These are phyloP conservation scores for Crithidia fasciculata DNA, from an alignment of 208 protist genomes.

Conservation along the genomic window DNA sequence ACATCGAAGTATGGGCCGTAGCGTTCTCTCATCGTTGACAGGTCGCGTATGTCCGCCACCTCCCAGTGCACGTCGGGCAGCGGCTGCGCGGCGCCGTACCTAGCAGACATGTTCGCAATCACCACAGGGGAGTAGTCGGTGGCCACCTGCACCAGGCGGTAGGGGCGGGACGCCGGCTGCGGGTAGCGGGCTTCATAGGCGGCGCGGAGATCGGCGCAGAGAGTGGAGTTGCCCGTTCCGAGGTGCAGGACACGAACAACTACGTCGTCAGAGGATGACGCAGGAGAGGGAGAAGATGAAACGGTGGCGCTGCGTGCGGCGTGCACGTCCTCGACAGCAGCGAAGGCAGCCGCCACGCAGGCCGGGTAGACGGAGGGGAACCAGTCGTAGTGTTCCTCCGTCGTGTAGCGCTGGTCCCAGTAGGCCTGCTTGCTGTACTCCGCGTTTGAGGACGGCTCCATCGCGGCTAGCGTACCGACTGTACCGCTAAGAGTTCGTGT, in stretches of 20 bases:
- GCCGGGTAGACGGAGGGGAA: slow-evolving; percentile 74
- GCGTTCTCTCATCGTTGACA: slow-evolving; percentile 40
- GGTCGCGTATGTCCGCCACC: slow-evolving; percentile 78
- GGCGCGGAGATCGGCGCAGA: slow-evolving; percentile 67
- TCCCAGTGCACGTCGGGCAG: slow-evolving; percentile 59
- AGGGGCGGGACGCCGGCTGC: slow-evolving; percentile 11
- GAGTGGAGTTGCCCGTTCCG: slow-evolving; percentile 79
- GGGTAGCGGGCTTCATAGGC: slow-evolving; percentile 33
- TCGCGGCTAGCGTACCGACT: neutral
- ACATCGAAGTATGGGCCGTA: slow-evolving; percentile 75
- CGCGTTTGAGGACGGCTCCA: slow-evolving; percentile 46
- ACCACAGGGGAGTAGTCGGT: slow-evolving; percentile 84
- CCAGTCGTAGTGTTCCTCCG: slow-evolving; percentile 85
- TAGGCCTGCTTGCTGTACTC: slow-evolving; percentile 78
- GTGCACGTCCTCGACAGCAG: slow-evolving; percentile 49
- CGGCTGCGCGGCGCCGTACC: slow-evolving; percentile 31
- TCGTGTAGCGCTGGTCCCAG: slow-evolving; percentile 75
- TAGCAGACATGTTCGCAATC: slow-evolving; percentile 73
- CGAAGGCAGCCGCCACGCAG: slow-evolving; percentile 55
- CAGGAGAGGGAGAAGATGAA: neutral
- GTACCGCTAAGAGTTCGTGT: neutral
- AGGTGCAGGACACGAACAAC: slow-evolving; percentile 74
- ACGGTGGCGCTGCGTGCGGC: neutral
- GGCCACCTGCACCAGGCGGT: slow-evolving; percentile 74
- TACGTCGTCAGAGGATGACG: neutral